Evolutionary conservation across 129 eudicot genomes (phyloP).

Genomic region (Tagetes erecta): DNA sequence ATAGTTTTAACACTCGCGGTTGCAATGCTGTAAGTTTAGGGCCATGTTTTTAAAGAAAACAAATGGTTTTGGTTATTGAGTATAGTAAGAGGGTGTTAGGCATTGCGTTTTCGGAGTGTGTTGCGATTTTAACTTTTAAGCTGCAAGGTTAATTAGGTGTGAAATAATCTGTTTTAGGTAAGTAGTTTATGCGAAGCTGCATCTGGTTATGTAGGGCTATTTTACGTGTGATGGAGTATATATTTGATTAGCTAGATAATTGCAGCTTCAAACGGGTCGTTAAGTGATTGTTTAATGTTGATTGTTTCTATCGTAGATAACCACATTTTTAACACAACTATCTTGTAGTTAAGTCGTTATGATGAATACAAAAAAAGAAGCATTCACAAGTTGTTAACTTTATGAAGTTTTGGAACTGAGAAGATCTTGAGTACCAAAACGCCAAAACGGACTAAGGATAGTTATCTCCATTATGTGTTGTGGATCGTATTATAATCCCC

Average conservation of each 20-base stretch:
- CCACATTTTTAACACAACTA: background rate
- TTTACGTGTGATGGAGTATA: background rate
- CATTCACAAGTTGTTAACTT: background rate
- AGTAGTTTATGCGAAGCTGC: background rate
- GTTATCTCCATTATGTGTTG: no score
- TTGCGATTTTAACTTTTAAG: background rate
- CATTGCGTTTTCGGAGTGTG: no score
- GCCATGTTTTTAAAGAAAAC: no score
- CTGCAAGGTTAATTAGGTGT: background rate
- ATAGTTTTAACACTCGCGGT: background rate
- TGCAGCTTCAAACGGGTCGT: background rate
- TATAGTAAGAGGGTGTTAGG: no score
- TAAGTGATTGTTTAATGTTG: background rate
- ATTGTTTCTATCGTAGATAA: background rate
- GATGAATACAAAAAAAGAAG: background rate
- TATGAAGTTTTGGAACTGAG: background rate
- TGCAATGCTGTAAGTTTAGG: no score
- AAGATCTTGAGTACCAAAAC: no score
- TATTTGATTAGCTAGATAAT: background rate
- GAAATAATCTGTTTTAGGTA: background rate
- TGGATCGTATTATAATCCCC: no score
- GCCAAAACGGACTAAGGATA: no score
- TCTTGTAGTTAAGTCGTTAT: background rate
- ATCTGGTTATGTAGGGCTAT: background rate
- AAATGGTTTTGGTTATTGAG: no score